Conservation (phyloP, 2,329 filamentous ascomycete species). For the Aureobasidium sp. region DNA sequence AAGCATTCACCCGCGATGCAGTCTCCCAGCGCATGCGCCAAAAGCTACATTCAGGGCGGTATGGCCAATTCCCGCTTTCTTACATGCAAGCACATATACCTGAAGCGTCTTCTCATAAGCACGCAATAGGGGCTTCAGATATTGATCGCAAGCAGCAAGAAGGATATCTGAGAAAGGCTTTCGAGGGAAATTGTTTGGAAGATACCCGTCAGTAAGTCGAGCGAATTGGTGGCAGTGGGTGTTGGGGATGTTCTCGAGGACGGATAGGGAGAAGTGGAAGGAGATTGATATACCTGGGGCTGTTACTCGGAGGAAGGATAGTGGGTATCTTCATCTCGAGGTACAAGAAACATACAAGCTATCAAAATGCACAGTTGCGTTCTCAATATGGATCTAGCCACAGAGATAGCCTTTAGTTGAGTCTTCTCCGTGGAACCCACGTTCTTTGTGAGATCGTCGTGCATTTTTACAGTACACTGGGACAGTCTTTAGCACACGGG, state of each 20-base stretch:
- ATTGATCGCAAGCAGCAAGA: background rate
- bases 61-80: background rate
- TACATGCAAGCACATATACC: background rate
- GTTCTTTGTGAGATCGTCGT: no score
- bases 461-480: no score
- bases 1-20: background rate
- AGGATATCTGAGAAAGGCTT: background rate
- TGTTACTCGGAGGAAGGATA: no score
- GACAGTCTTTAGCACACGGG: no score
- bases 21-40: background rate
- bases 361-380: no score
- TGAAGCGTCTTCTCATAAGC: background rate
- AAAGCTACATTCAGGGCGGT: background rate
- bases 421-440: no score
- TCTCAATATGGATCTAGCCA: no score
- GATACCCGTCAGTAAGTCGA: background rate
- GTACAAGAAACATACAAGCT: no score
- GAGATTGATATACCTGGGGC: no score
- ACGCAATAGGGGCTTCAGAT: no score
- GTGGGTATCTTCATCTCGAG: no score
- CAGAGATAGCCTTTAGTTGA: no score
- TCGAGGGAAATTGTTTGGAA: background rate
- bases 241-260: background rate
- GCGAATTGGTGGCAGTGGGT: background rate
- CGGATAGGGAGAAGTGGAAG: background rate